Evolutionary conservation across 306 rosid genomes (phyloP).

Genomic region (Cucurbita maxima): DNA sequence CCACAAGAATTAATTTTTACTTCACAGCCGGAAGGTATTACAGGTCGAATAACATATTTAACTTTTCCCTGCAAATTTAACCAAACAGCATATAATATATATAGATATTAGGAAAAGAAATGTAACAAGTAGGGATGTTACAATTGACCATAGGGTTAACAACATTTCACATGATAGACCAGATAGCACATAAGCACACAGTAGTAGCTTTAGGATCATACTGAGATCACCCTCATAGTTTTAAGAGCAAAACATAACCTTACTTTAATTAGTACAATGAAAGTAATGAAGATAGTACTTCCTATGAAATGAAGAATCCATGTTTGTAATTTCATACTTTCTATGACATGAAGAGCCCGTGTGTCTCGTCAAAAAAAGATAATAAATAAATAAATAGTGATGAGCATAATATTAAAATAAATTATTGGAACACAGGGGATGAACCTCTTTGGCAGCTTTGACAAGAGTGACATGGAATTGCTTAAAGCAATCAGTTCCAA

Average conservation of each 20-base stretch:
- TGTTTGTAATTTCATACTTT: not conserved
- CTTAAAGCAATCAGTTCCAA: slow-evolving; percentile 69
- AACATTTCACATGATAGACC: not conserved
- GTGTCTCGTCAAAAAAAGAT: not conserved
- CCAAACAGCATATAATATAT: slow-evolving; percentile 2
- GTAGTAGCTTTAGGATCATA: not conserved
- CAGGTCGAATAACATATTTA: slow-evolving; percentile 65
- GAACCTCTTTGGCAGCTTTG: slow-evolving; percentile 73
- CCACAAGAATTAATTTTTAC: slow-evolving; percentile 53
- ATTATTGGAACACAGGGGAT: not conserved
- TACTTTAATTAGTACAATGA: not conserved
- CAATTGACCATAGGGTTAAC: not conserved
- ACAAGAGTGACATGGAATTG: slow-evolving; percentile 61
- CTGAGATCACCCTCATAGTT: not conserved
- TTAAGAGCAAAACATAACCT: not conserved
- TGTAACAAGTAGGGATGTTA: not conserved
- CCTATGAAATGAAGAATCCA: not conserved
- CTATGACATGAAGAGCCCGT: not conserved
- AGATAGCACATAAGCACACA: not conserved
- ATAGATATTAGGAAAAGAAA: not conserved
- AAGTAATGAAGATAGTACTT: not conserved
- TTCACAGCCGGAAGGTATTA: slow-evolving; percentile 72
- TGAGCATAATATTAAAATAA: not conserved
- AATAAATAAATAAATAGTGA: not conserved
- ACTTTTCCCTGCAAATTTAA: slow-evolving; percentile 57